Evolutionary conservation across 2,329 filamentous ascomycete species (phyloP), one percentile per base, ranked within the genome.

Genomic region (Fusarium temperatum): DNA sequence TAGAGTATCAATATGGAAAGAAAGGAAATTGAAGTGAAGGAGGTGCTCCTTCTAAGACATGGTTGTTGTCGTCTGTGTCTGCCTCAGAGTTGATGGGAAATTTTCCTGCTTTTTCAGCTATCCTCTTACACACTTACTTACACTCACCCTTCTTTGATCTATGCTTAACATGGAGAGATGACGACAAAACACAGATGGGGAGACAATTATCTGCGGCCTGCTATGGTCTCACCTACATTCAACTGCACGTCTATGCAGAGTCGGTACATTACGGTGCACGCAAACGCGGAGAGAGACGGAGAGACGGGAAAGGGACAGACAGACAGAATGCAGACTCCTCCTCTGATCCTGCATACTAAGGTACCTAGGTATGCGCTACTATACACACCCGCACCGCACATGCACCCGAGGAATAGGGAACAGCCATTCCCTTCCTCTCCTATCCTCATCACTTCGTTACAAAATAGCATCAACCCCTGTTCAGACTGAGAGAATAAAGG

Each of bases 251-350:
- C 48, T 32, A 74, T 72, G 67, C 71, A 74, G 53, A 74, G 56
- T 69, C 64, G 72, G 72, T 73, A 72, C 63, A 74, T 74, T 32
- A 54, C 56, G 67, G 67, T 48, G 61, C 55, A 54, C 61, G 48
- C 65, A 73, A 75, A 63, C 64, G 72, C 68, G 72, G 72, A 75
- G 68, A 74, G 72, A 70, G 60, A 67, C 58, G 64, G 72, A 74
- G 64, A 68, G 67, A 55, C 39, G 54, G 68, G 73, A 54, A 59
- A 54, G 71, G 59, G 58, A 54, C 45, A 62, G 38, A 58, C 47
- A 59, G 51, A 55, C 36, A 28, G 32, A 39, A 58, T 58, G 55
- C 30, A 50, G 55, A 51, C 55, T 58, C 55, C 41, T 58, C 42
- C 26, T 58, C 38, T 42, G 30, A 63, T 48, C 60, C 41, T 63